phyloP scores from a whole-genome alignment of 208 protist species.

The Trypanosoma scelopori region DNA sequence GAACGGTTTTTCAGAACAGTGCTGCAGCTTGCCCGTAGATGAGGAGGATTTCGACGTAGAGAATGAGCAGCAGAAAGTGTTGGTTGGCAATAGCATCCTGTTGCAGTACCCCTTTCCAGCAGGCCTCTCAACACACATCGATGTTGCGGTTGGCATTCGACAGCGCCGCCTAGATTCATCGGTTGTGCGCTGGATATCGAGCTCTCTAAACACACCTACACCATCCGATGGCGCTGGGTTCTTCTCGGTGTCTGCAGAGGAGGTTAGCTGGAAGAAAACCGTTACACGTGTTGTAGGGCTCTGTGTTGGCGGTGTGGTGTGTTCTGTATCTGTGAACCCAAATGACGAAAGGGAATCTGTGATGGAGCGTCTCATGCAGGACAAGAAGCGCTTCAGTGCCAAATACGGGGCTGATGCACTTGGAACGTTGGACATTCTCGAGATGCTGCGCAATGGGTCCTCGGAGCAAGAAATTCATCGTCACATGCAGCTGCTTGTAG shows the following conservation, averaged over 20 bases:
- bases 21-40: not conserved
- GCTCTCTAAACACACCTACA: slow-evolving; percentile 14
- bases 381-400: slow-evolving; percentile 5
- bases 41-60: slow-evolving; percentile 22
- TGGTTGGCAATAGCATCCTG: slow-evolving; percentile 33
- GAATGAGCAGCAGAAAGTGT: not conserved
- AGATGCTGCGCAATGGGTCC: slow-evolving; percentile 30
- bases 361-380: slow-evolving; percentile 6
- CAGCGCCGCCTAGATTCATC: slow-evolving; percentile 48
- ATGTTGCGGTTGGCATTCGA: slow-evolving; percentile 52
- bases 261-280: slow-evolving; percentile 51
- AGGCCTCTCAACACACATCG: slow-evolving; percentile 63
- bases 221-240: slow-evolving; percentile 26
- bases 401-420: not conserved
- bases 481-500: slow-evolving; percentile 32
- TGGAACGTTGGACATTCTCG: slow-evolving; percentile 18
- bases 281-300: slow-evolving; percentile 64
- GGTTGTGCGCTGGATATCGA: slow-evolving; percentile 59
- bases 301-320: slow-evolving; percentile 55
- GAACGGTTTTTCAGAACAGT: not conserved
- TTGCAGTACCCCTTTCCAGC: slow-evolving; percentile 52
- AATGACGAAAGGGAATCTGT: slow-evolving; percentile 42
- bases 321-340: slow-evolving; percentile 42
- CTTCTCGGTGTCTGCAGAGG: slow-evolving; percentile 53
- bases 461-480: slow-evolving; percentile 45